Evolutionary conservation across 768 basidiomycete species (phyloP), one percentile per base, ranked within the genome.

Genomic region (Thelephora ganbajun): DNA sequence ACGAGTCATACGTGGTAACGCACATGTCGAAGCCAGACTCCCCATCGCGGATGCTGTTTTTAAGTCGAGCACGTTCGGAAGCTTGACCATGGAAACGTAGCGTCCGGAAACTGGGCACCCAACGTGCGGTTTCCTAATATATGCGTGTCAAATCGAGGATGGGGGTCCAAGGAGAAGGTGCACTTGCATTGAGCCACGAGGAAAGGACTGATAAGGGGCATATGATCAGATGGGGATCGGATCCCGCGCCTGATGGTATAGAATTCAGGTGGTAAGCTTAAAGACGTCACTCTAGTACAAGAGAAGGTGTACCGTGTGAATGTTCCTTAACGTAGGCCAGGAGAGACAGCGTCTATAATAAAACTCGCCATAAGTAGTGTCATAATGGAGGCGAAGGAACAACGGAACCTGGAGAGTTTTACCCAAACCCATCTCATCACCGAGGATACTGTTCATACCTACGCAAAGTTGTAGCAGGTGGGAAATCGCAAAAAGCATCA

Each of bases 391-490:
- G 18, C 4, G 2, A 41, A 6, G 0, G 13, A 20, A 43, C n/a
- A 14, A 1, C 1, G 12, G 26, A 20, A 73, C 74, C 63, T 79
- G 79, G 18, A 80, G 61, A 0, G 79, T 80, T 57, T 80, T 80
- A 5, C 79, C 79, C 4, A 80, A 69, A 53, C 77, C 77, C 76
- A 78, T 79, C 76, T 76, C 79, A 52, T 86, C 83, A 23, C 80
- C 83, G 1, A 86, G 67, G 48, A 86, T 79, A 57, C 78, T 77
- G 52, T 77, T 83, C 69, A 83, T 73, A 13, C 76, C 75, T 77
- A 51, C 4, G 43, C 37, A 35, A 35, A 41, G 41, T 33, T 13
- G 44, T 19, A n/a, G 44, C 14, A 33, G 1, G 12, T 3, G 30
- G n/a, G 11, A 13, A 18, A 18, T 13, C 19, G 34, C 19, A 3